Percentiles rank a stretch among this genome's conserved stretches.
These are phyloP conservation scores for Escallonia rubra DNA, from an alignment of 129 eudicot species.

Conservation along the genomic window DNA sequence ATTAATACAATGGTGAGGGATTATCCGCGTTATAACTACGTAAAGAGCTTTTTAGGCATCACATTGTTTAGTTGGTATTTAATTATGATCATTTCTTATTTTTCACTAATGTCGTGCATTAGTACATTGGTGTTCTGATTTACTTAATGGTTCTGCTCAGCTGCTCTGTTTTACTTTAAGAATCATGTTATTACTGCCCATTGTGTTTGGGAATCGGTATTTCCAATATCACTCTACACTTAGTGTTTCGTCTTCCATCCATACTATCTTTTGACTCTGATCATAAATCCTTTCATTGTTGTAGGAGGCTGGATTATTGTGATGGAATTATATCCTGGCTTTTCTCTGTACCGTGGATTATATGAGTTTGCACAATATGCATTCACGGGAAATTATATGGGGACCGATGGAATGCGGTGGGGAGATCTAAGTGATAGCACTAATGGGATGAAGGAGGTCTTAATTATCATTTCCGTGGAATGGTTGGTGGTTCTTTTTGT, in stretches of 20 bases:
- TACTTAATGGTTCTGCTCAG: no score
- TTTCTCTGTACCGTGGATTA: conserved; percentile 70
- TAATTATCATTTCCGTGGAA: conserved; percentile 68
- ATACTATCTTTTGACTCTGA: background rate
- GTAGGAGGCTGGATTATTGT: conserved; percentile 75
- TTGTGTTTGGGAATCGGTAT: background rate
- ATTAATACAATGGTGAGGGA: no score
- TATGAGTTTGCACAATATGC: conserved; percentile 78
- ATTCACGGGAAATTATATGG: conserved; percentile 44
- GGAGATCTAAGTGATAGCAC: conserved; percentile 47
- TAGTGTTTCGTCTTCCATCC: background rate
- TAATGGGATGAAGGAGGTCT: conserved; percentile 64
- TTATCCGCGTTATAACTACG: no score
- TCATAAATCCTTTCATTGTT: background rate
- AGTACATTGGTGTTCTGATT: background rate
- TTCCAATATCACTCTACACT: background rate
- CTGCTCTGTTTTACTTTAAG: no score
- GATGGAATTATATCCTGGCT: conserved; percentile 87
- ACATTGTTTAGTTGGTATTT: no score
- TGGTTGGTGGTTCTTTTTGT: conserved; percentile 65
- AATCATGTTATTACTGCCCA: no score
- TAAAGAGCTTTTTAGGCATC: no score
- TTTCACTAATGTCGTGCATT: background rate
- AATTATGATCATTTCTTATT: no score
- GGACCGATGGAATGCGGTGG: conserved; percentile 85